These are phyloP conservation scores for Leccinum griseonigrum DNA, from an alignment of 1,284 basidiomycete genomes.

Conservation along the genomic window DNA sequence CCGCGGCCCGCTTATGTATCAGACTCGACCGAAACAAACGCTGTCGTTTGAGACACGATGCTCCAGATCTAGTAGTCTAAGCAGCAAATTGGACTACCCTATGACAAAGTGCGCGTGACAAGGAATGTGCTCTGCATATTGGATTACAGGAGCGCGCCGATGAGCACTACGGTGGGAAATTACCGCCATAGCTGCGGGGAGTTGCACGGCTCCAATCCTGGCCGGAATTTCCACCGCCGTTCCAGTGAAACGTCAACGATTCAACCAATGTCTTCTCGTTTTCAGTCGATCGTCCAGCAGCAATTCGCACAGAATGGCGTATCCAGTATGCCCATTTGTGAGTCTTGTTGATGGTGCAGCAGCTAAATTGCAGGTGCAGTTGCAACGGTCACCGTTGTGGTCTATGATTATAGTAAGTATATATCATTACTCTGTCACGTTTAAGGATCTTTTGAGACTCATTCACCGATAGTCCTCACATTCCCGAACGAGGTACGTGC, in stretches of 20 bases:
- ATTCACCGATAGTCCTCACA: not conserved
- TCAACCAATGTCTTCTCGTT: not conserved
- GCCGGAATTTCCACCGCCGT: no score
- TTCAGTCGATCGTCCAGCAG: not conserved
- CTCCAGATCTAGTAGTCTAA: no score
- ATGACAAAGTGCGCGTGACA: no score
- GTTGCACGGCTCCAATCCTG: not conserved
- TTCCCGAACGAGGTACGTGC: not conserved
- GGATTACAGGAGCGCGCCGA: no score
- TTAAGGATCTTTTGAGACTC: not conserved
- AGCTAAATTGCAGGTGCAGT: not conserved
- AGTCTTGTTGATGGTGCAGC: not conserved
- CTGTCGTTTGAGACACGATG: no score
- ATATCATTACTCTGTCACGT: not conserved
- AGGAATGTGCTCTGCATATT: no score
- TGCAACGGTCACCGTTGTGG: not conserved
- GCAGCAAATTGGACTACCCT: no score
- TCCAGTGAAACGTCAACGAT: not conserved
- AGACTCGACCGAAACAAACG: no score
- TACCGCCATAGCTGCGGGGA: no score
- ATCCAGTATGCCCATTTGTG: not conserved
- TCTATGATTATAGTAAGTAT: not conserved
- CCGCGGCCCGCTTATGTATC: no score
- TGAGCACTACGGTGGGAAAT: no score
- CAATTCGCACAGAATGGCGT: not conserved